A percentile compares a stretch with the other conserved stretches of the same genome.
Conservation (phyloP, 2,329 filamentous ascomycete species). For the Basipetospora chlamydospora region DNA sequence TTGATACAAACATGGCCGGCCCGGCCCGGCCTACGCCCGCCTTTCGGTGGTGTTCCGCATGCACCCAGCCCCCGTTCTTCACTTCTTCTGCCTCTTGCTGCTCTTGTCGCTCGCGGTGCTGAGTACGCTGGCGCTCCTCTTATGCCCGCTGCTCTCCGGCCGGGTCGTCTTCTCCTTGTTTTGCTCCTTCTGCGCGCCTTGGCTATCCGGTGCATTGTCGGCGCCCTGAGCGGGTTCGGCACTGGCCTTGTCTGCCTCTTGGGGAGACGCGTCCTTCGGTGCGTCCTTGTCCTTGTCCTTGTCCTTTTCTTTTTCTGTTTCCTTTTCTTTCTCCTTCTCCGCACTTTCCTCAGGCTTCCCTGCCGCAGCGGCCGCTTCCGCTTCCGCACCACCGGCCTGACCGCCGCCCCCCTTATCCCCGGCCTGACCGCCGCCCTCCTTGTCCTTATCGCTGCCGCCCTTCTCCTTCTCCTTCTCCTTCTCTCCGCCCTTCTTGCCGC, state of each 20-base stretch:
- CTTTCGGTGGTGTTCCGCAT: too few relatives aligned
- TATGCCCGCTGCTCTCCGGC: conserved; percentile 37
- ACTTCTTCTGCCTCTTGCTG: conserved; percentile 42
- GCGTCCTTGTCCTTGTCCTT: conserved; percentile 6
- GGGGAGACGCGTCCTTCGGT: conserved; percentile 1
- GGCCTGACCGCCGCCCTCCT: conserved; percentile 7
- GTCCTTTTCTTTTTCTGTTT: conserved; percentile 8
- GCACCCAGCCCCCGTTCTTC: conserved; percentile 5
- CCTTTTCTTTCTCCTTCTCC: conserved; percentile 6
- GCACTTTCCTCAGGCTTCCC: conserved; percentile 5
- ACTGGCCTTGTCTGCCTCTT: conserved; percentile 3
- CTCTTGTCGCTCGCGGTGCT: conserved; percentile 55
- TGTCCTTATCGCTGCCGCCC: not conserved
- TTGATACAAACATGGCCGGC: too few relatives aligned
- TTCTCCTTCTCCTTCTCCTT: not conserved
- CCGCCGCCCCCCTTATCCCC: conserved; percentile 1
- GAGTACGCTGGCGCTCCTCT: conserved; percentile 72
- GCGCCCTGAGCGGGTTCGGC: conserved; percentile 5
- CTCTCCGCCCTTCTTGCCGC: conserved; percentile 1
- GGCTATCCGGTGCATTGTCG: conserved; percentile 9
- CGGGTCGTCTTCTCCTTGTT: conserved; percentile 5
- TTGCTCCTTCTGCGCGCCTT: not conserved
- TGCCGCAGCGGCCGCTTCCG: not conserved
- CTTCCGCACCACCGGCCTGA: conserved; percentile 10
- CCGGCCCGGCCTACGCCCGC: too few relatives aligned